Evolutionary conservation across 495 filamentous ascomycete species (phyloP).

Genomic region (Achaetomiella virescens): DNA sequence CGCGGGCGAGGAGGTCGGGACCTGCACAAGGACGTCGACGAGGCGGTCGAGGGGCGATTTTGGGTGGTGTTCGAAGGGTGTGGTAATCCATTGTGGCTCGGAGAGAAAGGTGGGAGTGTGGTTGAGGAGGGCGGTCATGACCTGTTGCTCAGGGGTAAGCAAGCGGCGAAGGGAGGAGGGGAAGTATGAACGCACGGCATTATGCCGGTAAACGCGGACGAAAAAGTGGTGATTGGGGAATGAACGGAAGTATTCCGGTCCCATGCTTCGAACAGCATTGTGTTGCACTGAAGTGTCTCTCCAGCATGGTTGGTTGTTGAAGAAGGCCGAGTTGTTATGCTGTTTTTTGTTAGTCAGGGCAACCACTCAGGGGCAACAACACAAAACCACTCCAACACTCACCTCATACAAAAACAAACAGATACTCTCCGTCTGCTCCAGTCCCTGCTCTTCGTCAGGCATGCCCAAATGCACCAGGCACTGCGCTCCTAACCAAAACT

Average conservation of each 20-base stretch:
- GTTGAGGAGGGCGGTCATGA: constrained; percentile 39
- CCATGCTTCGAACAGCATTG: constrained; percentile 32
- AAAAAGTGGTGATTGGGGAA: constrained; percentile 48
- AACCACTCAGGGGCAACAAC: not conserved
- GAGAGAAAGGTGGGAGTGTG: constrained; percentile 39
- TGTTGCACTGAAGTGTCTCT: constrained; percentile 20
- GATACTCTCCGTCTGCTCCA: constrained; percentile 22
- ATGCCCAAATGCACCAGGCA: constrained; percentile 32
- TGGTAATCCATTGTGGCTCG: constrained; percentile 38
- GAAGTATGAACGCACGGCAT: constrained; percentile 29
- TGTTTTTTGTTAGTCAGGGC: constrained; percentile 6
- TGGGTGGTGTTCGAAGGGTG: constrained; percentile 40
- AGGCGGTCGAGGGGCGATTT: constrained; percentile 39
- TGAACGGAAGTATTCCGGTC: constrained; percentile 32
- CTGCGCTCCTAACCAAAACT: constrained; percentile 33
- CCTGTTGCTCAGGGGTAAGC: constrained; percentile 19
- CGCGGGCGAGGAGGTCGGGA: constrained; percentile 35
- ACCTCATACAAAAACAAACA: constrained; percentile 45
- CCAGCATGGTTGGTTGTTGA: constrained; percentile 26
- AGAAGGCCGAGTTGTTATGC: constrained; percentile 30
- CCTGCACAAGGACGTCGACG: constrained; percentile 34
- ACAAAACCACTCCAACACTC: not conserved
- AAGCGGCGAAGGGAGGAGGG: not conserved
- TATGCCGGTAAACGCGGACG: constrained; percentile 40
- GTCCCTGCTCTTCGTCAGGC: constrained; percentile 8